Conservation (phyloP, 2,329 filamentous ascomycete species). For the Dactylellina drechsleri region DNA sequence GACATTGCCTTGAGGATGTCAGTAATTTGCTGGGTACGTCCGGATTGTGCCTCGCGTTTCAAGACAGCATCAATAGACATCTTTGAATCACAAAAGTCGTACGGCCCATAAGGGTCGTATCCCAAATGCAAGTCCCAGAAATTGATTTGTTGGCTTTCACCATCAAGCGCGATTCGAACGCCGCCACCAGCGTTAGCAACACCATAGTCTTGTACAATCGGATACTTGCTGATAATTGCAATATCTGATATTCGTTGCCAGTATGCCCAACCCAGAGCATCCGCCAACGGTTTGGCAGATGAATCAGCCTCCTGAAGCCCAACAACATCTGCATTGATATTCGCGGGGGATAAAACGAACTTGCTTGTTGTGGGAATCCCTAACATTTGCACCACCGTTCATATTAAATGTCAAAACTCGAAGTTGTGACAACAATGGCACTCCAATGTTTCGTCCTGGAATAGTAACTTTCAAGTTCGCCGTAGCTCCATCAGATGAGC, state of each 20-base stretch:
- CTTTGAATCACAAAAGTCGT: slow-evolving; percentile 63
- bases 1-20: slow-evolving; percentile 61
- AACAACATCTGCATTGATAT: slow-evolving; percentile 61
- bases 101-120: slow-evolving; percentile 63
- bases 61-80: slow-evolving; percentile 61
- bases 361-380: slow-evolving; percentile 62
- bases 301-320: slow-evolving; percentile 62
- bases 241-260: slow-evolving; percentile 60
- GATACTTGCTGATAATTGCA: slow-evolving; percentile 63
- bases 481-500: slow-evolving; percentile 58
- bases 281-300: slow-evolving; percentile 60
- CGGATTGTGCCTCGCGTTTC: slow-evolving; percentile 61
- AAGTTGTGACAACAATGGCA: slow-evolving; percentile 59
- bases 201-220: slow-evolving; percentile 60
- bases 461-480: slow-evolving; percentile 60
- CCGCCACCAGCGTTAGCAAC: slow-evolving; percentile 58
- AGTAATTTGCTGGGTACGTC: slow-evolving; percentile 62
- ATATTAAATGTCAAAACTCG: slow-evolving; percentile 63
- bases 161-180: slow-evolving; percentile 62
- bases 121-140: slow-evolving; percentile 62
- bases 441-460: slow-evolving; percentile 58
- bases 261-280: slow-evolving; percentile 62
- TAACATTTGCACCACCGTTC: slow-evolving; percentile 61
- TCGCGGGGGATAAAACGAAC: slow-evolving; percentile 61
- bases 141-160: slow-evolving; percentile 59